These are phyloP conservation scores for Globisporangium paddicum DNA, from an alignment of 352 stramenopile genomes.

Conservation along the genomic window DNA sequence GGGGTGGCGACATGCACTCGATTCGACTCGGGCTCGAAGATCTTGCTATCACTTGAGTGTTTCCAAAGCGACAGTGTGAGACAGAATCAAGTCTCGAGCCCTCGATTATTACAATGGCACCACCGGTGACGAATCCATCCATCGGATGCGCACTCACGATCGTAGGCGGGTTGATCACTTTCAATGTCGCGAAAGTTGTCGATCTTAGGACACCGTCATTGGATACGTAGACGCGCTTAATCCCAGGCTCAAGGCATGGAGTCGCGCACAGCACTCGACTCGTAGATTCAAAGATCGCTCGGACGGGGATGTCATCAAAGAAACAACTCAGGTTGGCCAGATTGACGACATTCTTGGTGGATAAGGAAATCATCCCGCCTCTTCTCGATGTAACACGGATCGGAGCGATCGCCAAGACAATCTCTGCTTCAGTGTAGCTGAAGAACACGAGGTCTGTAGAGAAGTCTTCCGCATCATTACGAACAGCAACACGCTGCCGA, in stretches of 20 bases:
- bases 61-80: constrained; percentile 73
- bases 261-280: constrained; percentile 32
- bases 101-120: constrained; percentile 32
- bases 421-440: constrained; percentile 34
- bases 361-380: constrained; percentile 31
- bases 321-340: constrained; percentile 47
- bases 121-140: constrained; percentile 27
- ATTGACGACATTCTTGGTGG: constrained; percentile 28
- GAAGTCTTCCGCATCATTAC: constrained; percentile 66
- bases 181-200: constrained; percentile 23
- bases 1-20: constrained; percentile 26
- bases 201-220: constrained; percentile 51
- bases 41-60: constrained; percentile 18
- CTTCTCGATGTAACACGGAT: constrained; percentile 25
- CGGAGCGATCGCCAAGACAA: constrained; percentile 34
- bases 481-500: constrained; percentile 34
- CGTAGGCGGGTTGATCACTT: constrained; percentile 45
- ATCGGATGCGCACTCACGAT: constrained; percentile 33
- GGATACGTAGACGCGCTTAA: constrained; percentile 34
- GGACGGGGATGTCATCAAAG: constrained; percentile 28
- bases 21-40: constrained; percentile 26
- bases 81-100: constrained; percentile 49
- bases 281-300: constrained; percentile 29
- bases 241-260: constrained; percentile 22
- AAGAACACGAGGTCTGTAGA: constrained; percentile 32